Percentiles rank a stretch among this genome's conserved stretches.
Evolutionary conservation across 345 rosid species (phyloP).

Genomic region (Dimocarpus longan): DNA sequence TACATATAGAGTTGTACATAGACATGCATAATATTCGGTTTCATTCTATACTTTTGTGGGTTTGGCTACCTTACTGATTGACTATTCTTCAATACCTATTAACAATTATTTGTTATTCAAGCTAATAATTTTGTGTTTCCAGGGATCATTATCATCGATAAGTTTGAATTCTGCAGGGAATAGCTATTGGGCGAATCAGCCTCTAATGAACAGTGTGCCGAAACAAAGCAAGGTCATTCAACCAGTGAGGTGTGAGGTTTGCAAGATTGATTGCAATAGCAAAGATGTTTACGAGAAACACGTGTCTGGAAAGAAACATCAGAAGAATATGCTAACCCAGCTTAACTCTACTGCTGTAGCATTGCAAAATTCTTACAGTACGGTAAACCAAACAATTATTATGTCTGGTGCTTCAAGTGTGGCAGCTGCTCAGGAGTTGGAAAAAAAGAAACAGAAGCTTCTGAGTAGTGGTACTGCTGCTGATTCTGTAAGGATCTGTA

Average conservation of each 20-base stretch:
- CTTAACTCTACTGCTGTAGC: constrained; percentile 9
- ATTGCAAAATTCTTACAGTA: constrained; percentile 9
- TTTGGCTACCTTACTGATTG: no score
- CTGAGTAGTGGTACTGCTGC: constrained; percentile 37
- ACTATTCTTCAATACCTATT: no score
- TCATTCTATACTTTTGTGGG: not conserved
- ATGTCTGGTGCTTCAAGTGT: constrained; percentile 7
- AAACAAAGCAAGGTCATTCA: constrained; percentile 12
- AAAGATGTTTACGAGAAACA: constrained; percentile 32
- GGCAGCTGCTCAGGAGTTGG: constrained; percentile 27
- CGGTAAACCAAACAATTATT: constrained; percentile 6
- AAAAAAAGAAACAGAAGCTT: constrained; percentile 40
- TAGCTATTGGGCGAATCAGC: constrained; percentile 16
- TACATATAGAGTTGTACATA: no score
- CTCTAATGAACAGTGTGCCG: constrained; percentile 19
- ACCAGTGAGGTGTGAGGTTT: constrained; percentile 29
- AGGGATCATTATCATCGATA: constrained; percentile 5
- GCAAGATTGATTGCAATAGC: constrained; percentile 33
- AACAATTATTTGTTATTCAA: constrained; percentile 4
- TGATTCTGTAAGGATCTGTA: constrained; percentile 44
- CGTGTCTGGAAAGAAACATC: constrained; percentile 33
- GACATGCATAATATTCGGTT: not conserved
- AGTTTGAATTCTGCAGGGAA: constrained; percentile 10
- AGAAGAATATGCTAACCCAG: constrained; percentile 22
- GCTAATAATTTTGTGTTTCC: constrained; percentile 5